These are phyloP conservation scores for Pythium oligandrum DNA, from an alignment of 352 stramenopile genomes.

Conservation along the genomic window DNA sequence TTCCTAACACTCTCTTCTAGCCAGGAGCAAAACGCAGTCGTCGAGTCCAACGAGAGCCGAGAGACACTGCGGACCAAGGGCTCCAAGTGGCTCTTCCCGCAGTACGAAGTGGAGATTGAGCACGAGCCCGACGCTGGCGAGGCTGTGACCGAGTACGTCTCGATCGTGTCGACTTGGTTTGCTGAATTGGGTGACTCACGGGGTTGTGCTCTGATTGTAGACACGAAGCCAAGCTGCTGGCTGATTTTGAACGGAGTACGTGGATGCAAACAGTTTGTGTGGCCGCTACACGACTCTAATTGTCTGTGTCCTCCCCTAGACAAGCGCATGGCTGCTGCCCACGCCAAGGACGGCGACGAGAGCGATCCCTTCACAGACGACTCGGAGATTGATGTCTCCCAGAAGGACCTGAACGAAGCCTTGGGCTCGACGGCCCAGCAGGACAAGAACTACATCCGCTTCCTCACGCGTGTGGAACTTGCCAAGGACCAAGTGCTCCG, in stretches of 20 bases:
- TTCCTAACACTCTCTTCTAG: not conserved
- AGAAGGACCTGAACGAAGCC: constrained; percentile 71
- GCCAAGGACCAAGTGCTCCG: constrained; percentile 83
- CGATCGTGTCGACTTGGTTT: not conserved
- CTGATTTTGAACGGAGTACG: constrained; percentile 63
- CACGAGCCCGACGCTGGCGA: constrained; percentile 57
- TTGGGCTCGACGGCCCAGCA: constrained; percentile 53
- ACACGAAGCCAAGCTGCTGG: constrained; percentile 66
- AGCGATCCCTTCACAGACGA: constrained; percentile 62
- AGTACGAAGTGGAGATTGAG: constrained; percentile 77
- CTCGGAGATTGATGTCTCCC: constrained; percentile 67
- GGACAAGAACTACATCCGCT: constrained; percentile 74
- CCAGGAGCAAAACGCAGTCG: constrained; percentile 32
- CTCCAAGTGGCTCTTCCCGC: constrained; percentile 71
- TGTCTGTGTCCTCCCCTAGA: not conserved
- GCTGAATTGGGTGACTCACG: not conserved
- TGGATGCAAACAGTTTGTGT: not conserved
- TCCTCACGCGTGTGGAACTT: constrained; percentile 77
- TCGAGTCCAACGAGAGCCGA: constrained; percentile 30
- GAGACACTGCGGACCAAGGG: constrained; percentile 38
- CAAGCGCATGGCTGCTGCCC: constrained; percentile 3
- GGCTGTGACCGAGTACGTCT: constrained; percentile 53
- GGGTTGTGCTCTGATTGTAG: constrained; percentile 11
- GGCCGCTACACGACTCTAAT: not conserved
- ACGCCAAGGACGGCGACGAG: constrained; percentile 22